Percentiles rank a stretch among this genome's conserved stretches.
Evolutionary conservation across 129 eudicot species (phyloP).

Genomic region (Tagetes patula): DNA sequence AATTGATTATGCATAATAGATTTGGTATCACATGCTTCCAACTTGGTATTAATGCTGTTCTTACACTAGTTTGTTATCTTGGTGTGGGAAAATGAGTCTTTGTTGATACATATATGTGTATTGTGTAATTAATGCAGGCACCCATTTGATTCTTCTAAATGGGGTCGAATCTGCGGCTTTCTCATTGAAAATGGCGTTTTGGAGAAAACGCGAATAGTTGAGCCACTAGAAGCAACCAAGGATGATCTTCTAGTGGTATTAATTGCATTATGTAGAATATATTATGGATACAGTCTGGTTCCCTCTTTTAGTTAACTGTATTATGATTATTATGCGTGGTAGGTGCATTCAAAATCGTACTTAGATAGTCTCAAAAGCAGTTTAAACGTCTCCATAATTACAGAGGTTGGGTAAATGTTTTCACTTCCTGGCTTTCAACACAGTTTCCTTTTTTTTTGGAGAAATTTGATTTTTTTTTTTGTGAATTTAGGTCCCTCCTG

Average conservation of each 20-base stretch:
- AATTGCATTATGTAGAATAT: constrained; percentile 11
- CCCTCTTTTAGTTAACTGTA: constrained; percentile 10
- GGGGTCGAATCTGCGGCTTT: constrained; percentile 89
- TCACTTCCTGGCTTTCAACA: not conserved
- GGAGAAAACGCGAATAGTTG: constrained; percentile 57
- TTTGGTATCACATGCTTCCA: constrained; percentile 5
- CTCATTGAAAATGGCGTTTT: constrained; percentile 65
- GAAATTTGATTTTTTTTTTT: not conserved
- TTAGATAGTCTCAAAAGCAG: constrained; percentile 78
- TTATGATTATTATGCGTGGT: constrained; percentile 28
- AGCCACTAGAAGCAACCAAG: constrained; percentile 81
- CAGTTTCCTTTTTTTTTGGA: not conserved
- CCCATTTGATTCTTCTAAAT: constrained; percentile 94
- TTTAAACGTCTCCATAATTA: constrained; percentile 57
- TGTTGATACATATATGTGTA: not conserved
- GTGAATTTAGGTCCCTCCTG: constrained; percentile 71
- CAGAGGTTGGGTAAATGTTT: constrained; percentile 57
- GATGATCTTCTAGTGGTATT: constrained; percentile 91
- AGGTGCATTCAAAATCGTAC: constrained; percentile 86
- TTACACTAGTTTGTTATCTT: not conserved
- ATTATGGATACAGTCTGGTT: not conserved
- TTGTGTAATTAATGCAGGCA: constrained; percentile 52
- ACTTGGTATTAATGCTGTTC: not conserved
- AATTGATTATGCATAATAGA: not conserved
- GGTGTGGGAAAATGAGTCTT: not conserved